phyloP scores from a whole-genome alignment of 257 asterid species.

The Rhazya stricta region DNA sequence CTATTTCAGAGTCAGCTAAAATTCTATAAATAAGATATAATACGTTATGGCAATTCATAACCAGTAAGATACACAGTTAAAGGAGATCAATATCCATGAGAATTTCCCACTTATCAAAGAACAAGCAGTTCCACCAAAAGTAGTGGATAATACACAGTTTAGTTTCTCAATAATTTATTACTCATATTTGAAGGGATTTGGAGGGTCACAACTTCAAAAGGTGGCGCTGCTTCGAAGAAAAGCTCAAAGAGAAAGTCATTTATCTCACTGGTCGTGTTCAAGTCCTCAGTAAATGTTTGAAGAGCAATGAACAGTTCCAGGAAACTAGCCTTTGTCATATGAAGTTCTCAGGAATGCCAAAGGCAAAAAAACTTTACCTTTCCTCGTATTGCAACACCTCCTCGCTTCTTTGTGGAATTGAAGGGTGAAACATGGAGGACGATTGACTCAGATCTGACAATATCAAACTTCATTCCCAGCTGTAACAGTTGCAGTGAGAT shows the following conservation, averaged over 20 bases:
- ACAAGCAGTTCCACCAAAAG: background rate
- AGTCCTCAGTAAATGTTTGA: background rate
- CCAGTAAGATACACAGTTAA: background rate
- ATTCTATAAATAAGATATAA: background rate
- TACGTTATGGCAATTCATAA: background rate
- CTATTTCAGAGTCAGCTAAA: background rate
- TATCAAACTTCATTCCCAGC: conserved; percentile 88
- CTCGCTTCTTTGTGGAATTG: conserved; percentile 89
- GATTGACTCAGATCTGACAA: conserved; percentile 67
- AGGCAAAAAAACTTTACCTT: conserved; percentile 40
- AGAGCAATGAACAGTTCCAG: background rate
- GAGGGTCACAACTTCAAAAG: conserved; percentile 5
- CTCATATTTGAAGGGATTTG: background rate
- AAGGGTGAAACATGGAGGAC: conserved; percentile 87
- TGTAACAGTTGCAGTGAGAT: conserved; percentile 27
- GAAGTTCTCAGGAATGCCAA: background rate
- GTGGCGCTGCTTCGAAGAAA: background rate
- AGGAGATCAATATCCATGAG: background rate
- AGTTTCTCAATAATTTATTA: background rate
- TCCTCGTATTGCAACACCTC: conserved; percentile 82
- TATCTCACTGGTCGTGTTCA: background rate
- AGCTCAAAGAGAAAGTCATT: background rate
- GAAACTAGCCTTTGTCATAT: background rate
- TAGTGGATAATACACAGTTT: background rate
- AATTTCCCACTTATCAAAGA: background rate